Percentiles rank a stretch among this genome's conserved stretches.
Conservation (phyloP, 371 early-diverging fungal species). For the Circinella minor region DNA sequence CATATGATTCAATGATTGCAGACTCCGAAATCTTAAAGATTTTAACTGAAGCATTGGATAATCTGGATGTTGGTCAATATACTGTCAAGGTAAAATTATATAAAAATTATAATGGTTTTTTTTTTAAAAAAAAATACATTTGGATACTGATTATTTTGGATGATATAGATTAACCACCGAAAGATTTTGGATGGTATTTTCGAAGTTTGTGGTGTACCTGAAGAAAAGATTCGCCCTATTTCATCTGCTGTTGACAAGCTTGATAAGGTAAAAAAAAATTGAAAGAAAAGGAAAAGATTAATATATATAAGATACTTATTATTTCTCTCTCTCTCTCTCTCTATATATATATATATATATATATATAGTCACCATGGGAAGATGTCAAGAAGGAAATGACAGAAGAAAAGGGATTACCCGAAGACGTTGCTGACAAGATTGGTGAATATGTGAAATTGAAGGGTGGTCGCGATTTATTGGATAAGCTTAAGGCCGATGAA, state of each 20-base stretch:
- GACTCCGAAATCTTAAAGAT: conserved; percentile 95
- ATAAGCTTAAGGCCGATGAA: conserved; percentile 62
- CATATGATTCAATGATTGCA: conserved; percentile 94
- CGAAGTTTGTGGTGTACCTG: conserved; percentile 91
- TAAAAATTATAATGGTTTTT: too few relatives aligned
- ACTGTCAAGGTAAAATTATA: conserved; percentile 67
- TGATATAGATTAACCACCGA: conserved; percentile 83
- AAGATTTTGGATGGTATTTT: conserved; percentile 97
- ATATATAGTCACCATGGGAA: conserved; percentile 73
- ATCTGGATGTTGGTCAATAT: conserved; percentile 82
- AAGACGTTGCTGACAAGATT: conserved; percentile 84
- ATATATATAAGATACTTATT: not conserved
- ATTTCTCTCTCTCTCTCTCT: not conserved
- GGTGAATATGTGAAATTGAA: conserved; percentile 85
- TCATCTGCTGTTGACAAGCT: conserved; percentile 99
- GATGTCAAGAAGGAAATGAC: conserved; percentile 94
- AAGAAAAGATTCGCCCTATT: conserved; percentile 83
- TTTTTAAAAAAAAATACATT: not conserved
- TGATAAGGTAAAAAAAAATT: conserved; percentile 74
- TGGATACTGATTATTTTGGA: not conserved
- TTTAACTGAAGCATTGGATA: conserved; percentile 79
- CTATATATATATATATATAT: conserved; percentile 20
- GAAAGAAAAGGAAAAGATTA: not conserved
- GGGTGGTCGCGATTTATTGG: conserved; percentile 77
- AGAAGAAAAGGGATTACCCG: conserved; percentile 84